These are phyloP conservation scores for Cryptococcus sp. DNA, from an alignment of 1,284 basidiomycete species.

Conservation along the genomic window DNA sequence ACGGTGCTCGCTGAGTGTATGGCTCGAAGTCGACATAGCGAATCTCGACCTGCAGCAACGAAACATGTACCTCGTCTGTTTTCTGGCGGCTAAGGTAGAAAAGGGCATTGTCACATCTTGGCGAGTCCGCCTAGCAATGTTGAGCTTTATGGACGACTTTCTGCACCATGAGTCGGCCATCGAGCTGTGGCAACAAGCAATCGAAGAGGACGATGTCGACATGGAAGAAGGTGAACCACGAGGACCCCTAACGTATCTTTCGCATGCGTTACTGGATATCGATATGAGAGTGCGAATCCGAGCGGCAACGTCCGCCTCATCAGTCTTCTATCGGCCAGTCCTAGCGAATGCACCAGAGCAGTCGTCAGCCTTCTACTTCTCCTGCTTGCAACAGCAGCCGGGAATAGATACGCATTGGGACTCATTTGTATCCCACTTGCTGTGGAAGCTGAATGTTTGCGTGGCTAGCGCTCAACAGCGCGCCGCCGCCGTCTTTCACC, in stretches of 20 bases:
- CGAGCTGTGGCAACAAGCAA: constrained; percentile 29
- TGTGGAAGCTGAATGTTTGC: constrained; percentile 81
- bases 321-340: constrained; percentile 31
- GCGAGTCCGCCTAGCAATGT: constrained; percentile 66
- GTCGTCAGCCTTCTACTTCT: constrained; percentile 31
- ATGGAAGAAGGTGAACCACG: constrained; percentile 12
- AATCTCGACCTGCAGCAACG: constrained; percentile 56
- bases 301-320: constrained; percentile 64
- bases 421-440: constrained; percentile 71
- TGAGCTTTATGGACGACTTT: constrained; percentile 68
- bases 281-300: constrained; percentile 88
- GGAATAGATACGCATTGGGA: constrained; percentile 55
- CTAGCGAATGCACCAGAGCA: constrained; percentile 13
- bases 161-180: constrained; percentile 61
- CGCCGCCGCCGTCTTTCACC: constrained; percentile 83
- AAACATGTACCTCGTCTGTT: constrained; percentile 59
- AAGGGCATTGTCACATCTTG: constrained; percentile 62
- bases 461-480: constrained; percentile 75
- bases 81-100: constrained; percentile 58
- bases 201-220: constrained; percentile 28
- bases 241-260: constrained; percentile 51
- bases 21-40: constrained; percentile 58
- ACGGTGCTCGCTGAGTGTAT: constrained; percentile 65
- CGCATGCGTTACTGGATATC: constrained; percentile 65
- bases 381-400: constrained; percentile 19